phyloP scores from a whole-genome alignment of 441 rosid species.

The Croton setiger region DNA sequence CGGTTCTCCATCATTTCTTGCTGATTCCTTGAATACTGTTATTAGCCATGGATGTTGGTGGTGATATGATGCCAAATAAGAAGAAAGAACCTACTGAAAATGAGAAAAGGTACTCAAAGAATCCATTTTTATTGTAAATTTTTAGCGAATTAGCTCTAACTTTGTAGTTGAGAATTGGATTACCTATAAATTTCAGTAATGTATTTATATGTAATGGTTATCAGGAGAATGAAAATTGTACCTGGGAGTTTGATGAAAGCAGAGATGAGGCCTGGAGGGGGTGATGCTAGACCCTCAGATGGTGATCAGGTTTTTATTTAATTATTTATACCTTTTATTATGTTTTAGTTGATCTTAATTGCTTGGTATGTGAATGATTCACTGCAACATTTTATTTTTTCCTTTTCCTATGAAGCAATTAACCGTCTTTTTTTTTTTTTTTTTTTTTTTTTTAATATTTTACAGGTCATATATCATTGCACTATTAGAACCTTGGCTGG shows the following conservation, averaged over 20 bases:
- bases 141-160: neutral
- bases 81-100: conserved; percentile 62
- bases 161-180: conserved; percentile 1
- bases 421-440: too few relatives aligned
- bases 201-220: neutral
- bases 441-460: conserved; percentile 1
- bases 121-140: neutral
- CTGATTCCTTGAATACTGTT: conserved; percentile 5
- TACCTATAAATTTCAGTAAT: neutral
- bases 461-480: conserved; percentile 78
- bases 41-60: conserved; percentile 41
- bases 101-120: conserved; percentile 45
- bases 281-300: conserved; percentile 73
- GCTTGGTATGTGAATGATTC: neutral
- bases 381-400: neutral
- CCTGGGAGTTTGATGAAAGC: conserved; percentile 97
- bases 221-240: conserved; percentile 82
- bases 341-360: neutral
- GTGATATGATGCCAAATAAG: conserved; percentile 42
- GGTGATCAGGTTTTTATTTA: conserved; percentile 78
- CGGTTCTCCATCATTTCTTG: neutral
- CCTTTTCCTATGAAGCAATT: too few relatives aligned
- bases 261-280: conserved; percentile 85
- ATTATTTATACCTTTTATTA: neutral
- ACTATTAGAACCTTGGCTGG: conserved; percentile 85